phyloP scores from a whole-genome alignment of 768 basidiomycete species.

The Leccinum variicolor region DNA sequence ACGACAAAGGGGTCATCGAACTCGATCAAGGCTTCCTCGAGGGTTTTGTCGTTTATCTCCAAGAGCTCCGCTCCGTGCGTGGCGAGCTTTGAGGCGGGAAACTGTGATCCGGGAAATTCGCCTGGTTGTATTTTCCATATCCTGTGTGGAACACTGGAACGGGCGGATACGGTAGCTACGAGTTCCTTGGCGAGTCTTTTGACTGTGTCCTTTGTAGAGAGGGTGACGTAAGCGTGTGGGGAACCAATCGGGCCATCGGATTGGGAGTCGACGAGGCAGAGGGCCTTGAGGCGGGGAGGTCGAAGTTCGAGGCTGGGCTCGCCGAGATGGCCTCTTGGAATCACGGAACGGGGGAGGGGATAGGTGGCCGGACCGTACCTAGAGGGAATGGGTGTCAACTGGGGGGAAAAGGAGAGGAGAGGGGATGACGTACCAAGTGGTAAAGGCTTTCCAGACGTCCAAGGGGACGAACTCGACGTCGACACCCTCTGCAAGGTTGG shows the following conservation, averaged over 20 bases:
- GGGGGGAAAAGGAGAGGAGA: not conserved
- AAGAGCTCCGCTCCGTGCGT: constrained; percentile 38
- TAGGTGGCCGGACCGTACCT: constrained; percentile 70
- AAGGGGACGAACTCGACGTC: constrained; percentile 77
- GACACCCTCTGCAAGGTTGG: constrained; percentile 53
- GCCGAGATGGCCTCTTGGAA: constrained; percentile 52
- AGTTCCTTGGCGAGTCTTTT: constrained; percentile 40
- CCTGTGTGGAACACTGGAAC: constrained; percentile 42
- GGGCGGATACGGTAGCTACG: constrained; percentile 35
- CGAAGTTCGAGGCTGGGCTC: constrained; percentile 64
- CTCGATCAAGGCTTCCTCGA: constrained; percentile 58
- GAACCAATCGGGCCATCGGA: constrained; percentile 28
- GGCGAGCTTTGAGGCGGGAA: constrained; percentile 27
- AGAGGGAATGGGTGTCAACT: not conserved
- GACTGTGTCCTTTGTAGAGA: constrained; percentile 53
- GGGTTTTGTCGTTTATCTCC: constrained; percentile 40
- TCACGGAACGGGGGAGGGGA: constrained; percentile 64
- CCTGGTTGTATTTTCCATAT: constrained; percentile 58
- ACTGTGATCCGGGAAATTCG: constrained; percentile 31
- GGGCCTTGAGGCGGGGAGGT: constrained; percentile 61
- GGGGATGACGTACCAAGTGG: constrained; percentile 46
- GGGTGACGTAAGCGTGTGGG: constrained; percentile 36
- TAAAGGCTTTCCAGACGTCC: constrained; percentile 66
- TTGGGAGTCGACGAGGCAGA: constrained; percentile 37
- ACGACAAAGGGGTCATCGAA: constrained; percentile 70